Base-by-base conservation (phyloP, 208 protist species). In the Crithidia bombi region DNA sequence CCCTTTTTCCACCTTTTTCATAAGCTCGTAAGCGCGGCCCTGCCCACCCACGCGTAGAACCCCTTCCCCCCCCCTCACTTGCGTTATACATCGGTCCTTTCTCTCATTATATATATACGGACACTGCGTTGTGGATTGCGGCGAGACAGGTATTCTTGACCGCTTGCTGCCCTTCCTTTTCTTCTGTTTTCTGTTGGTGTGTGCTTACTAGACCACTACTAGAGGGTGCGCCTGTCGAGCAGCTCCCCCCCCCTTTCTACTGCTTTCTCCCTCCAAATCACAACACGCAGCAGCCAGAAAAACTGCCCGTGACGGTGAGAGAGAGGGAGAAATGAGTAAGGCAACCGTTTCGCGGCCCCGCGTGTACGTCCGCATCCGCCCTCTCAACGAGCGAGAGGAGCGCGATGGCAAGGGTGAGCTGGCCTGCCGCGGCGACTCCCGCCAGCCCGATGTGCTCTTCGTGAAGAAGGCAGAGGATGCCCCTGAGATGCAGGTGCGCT, bases 311-410 rank as follows among this genome's bases (percentile, higher is more conserved):
- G n/a, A n/a, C n/a, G n/a, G n/a, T n/a, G n/a, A n/a, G n/a, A n/a
- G n/a, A n/a, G n/a, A n/a, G n/a, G n/a, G n/a, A 61, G 12, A 38
- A 28, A 94, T 94, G 89, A 90, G 83, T 62, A 94, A 90, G 51
- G 63, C 78, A 1, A 81, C 57, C 6, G 90, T 93, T 3, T 95
- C 90, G 12, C 82, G 92, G 38, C 92, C 92, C 0, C 89, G 92
- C 19, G 92, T 97, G 74, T 97, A 97, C 80, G 82, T 92, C 25
- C 89, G 92, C 52, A 92, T 95, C 61, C 87, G 92, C 36, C 92
- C 92, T 0, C 81, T 97, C 23, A 97, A 97, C 69, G 92, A 89
- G 17, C 81, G 83, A 11, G 89, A 97, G 73, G 56, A 72, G 56
- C 66, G 69, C 11, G 86, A 94, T 33, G 86, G 90, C 26, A 85